Percentiles rank a stretch among this genome's conserved stretches.
phyloP scores from a whole-genome alignment of 768 basidiomycete species.

The Pleurotus sapidus region DNA sequence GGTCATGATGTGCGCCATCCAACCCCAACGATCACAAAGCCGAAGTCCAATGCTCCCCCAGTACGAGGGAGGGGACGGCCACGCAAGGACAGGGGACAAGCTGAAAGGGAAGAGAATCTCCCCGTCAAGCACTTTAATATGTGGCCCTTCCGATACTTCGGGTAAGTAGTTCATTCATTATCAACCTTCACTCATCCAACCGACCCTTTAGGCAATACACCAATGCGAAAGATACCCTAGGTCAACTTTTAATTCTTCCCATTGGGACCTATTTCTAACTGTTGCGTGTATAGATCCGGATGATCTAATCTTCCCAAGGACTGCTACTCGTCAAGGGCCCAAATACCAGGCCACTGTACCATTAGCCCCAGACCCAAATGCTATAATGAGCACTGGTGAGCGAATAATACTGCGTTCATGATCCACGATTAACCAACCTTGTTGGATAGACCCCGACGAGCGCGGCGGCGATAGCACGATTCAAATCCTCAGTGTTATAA shows the following conservation, averaged over 20 bases:
- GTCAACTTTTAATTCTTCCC: conserved; percentile 37
- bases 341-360: conserved; percentile 78
- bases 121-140: conserved; percentile 83
- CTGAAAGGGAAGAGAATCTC: conserved; percentile 75
- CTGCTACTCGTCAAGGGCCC: conserved; percentile 85
- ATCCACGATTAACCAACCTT: conserved; percentile 10
- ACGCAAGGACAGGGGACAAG: conserved; percentile 68
- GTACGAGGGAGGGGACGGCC: conserved; percentile 73
- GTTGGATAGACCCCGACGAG: conserved; percentile 54
- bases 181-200: conserved; percentile 3
- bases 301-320: conserved; percentile 94
- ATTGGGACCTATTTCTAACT: conserved; percentile 12
- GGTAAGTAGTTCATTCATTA: conserved; percentile 49
- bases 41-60: conserved; percentile 72
- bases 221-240: conserved; percentile 87
- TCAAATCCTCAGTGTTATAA: conserved; percentile 66
- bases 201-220: conserved; percentile 69
- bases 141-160: conserved; percentile 97
- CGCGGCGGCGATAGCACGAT: conserved; percentile 68
- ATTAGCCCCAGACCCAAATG: conserved; percentile 35
- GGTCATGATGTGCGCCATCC: conserved; percentile 65
- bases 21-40: conserved; percentile 44
- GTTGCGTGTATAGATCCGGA: conserved; percentile 68
- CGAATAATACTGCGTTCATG: too few species aligned
- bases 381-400: conserved; percentile 36